Percentiles rank a stretch among this genome's conserved stretches.
These are phyloP conservation scores for Annulohypoxylon bovei DNA, from an alignment of 495 filamentous ascomycete species.

Conservation along the genomic window DNA sequence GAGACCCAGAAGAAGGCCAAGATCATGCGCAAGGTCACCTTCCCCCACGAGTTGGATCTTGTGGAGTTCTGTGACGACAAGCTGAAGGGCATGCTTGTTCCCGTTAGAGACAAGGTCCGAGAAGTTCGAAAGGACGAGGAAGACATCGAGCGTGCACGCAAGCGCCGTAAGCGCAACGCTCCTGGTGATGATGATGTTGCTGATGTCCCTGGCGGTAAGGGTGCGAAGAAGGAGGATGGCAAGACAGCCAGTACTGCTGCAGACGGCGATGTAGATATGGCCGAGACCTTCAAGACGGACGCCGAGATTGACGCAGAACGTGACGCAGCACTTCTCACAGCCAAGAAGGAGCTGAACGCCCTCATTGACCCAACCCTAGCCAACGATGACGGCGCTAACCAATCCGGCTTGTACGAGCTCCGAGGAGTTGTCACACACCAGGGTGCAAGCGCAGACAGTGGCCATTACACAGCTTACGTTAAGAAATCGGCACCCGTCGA, in stretches of 20 bases:
- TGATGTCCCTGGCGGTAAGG: slow-evolving; percentile 52
- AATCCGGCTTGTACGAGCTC: slow-evolving; percentile 93
- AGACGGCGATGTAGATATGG: slow-evolving; percentile 76
- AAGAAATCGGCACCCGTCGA: slow-evolving; percentile 83
- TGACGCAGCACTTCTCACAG: slow-evolving; percentile 71
- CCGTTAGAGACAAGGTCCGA: slow-evolving; percentile 92
- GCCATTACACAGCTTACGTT: slow-evolving; percentile 96
- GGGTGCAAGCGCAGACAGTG: slow-evolving; percentile 94
- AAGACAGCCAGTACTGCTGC: slow-evolving; percentile 42
- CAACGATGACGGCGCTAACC: slow-evolving; percentile 84
- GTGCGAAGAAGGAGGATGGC: slow-evolving; percentile 54
- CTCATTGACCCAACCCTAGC: slow-evolving; percentile 76
- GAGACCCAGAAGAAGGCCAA: slow-evolving; percentile 97
- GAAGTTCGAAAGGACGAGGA: slow-evolving; percentile 95
- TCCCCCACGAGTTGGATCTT: slow-evolving; percentile 90
- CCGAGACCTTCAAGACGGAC: slow-evolving; percentile 86
- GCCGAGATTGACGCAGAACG: slow-evolving; percentile 89
- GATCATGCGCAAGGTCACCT: slow-evolving; percentile 98
- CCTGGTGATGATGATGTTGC: slow-evolving; percentile 67
- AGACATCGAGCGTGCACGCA: slow-evolving; percentile 86
- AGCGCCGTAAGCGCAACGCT: slow-evolving; percentile 82
- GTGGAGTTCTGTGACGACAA: slow-evolving; percentile 96
- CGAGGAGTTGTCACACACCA: slow-evolving; percentile 97
- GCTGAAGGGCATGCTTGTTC: slow-evolving; percentile 81
- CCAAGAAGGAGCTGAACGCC: slow-evolving; percentile 84